phyloP scores from a whole-genome alignment of 169 alveolate species.

The Neospora caninum region DNA sequence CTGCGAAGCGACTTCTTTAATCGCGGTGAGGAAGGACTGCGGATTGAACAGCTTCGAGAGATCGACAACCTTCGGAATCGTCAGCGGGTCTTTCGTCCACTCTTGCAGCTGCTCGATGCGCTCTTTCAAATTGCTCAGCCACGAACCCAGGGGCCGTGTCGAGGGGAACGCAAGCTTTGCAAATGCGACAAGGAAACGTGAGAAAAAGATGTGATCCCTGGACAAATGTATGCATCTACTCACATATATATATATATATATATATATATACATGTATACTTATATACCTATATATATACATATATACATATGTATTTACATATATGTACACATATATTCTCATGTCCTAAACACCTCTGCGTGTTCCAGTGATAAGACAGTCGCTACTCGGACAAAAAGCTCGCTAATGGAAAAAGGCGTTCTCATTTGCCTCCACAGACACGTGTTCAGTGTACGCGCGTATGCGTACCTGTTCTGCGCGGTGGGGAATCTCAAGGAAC shows the following conservation, averaged over 20 bases:
- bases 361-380: neutral
- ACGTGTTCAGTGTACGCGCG: too few species aligned
- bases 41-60: slow-evolving; percentile 94
- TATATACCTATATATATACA: neutral
- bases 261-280: neutral
- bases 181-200: neutral
- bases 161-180: slow-evolving; percentile 89
- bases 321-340: too few species aligned
- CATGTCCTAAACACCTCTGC: too few species aligned
- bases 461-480: too few species aligned
- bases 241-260: neutral
- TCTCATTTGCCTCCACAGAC: too few species aligned
- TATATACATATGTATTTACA: too few species aligned
- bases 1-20: slow-evolving; percentile 93
- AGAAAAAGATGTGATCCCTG: neutral
- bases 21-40: slow-evolving; percentile 96
- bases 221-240: too few species aligned
- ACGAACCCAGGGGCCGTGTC: slow-evolving; percentile 91
- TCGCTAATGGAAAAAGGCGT: too few species aligned
- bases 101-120: slow-evolving; percentile 91
- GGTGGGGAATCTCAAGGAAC: too few species aligned
- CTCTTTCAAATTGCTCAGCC: slow-evolving; percentile 91
- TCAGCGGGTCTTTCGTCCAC: slow-evolving; percentile 92
- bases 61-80: slow-evolving; percentile 88
- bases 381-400: neutral